Evolutionary conservation across 371 early-diverging fungal species (phyloP).

Genomic region (Mortierella sp.): DNA sequence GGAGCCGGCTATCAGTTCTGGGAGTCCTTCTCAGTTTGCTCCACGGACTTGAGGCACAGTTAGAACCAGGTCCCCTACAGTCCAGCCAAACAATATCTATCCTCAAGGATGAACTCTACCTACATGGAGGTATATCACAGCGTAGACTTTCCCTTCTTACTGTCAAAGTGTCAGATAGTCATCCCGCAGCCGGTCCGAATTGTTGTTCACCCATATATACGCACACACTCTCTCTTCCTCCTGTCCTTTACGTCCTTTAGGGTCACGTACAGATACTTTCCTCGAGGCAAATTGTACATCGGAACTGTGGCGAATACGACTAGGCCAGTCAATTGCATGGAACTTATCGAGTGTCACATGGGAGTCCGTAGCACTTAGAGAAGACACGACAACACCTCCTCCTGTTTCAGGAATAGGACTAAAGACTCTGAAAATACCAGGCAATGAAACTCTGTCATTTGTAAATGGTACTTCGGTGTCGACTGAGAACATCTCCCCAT

Average conservation of each 20-base stretch:
- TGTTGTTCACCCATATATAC: not conserved
- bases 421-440: conserved; percentile 34
- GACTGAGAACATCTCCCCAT: conserved; percentile 35
- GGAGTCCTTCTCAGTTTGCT: conserved; percentile 22
- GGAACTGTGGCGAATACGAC: conserved; percentile 42
- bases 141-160: not conserved
- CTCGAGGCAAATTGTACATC: conserved; percentile 37
- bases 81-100: conserved; percentile 48
- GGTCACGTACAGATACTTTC: conserved; percentile 27
- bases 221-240: not conserved
- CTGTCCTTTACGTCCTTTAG: conserved; percentile 12
- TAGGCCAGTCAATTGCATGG: conserved; percentile 34
- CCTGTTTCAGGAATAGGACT: conserved; percentile 48
- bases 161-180: not conserved
- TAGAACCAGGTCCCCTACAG: conserved; percentile 27
- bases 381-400: conserved; percentile 16
- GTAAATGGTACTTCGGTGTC: conserved; percentile 26
- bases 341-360: conserved; percentile 33
- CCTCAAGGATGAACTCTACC: conserved; percentile 47
- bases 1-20: conserved; percentile 23
- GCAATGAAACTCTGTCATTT: conserved; percentile 24
- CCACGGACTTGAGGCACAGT: conserved; percentile 34
- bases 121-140: conserved; percentile 46
- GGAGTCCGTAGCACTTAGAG: conserved; percentile 33
- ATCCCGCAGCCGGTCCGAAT: not conserved